Evolutionary conservation across 768 basidiomycete species (phyloP), one percentile per base, ranked within the genome.

Genomic region (Suillus subalutaceus): DNA sequence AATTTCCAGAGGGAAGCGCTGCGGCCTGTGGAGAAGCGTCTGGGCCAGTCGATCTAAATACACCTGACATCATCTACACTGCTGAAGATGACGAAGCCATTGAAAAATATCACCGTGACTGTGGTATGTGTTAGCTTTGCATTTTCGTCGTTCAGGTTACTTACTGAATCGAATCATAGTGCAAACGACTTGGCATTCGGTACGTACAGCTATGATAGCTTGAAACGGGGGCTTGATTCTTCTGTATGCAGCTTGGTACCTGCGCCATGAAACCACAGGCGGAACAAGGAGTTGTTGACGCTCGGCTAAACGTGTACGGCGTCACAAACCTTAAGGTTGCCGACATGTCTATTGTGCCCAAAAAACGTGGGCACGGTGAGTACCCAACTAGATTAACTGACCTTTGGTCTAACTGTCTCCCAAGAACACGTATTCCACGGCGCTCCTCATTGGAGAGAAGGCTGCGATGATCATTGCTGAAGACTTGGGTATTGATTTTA

Each of bases 241-340:
- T 56, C 10, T 35, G 5, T 30, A 9, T 13, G 52, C 64, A 88
- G 86, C 76, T 86, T 15, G 87, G 87, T 44, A 89, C 88, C 0
- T 88, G 87, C 63, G 83, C 87, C 0, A 88, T 88, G 87, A 88
- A 87, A 72, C 80, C 86, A 1, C 79, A 82, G 7, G 81, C 84
- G 16, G 58, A 81, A 40, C 83, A 82, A 4, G 88, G 88, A 8
- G 88, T 90, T 10, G 86, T 90, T 6, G 87, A 90, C 68, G 58
- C 81, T n/a, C 76, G 77, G 30, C 74, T 90, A 44, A 87, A 86
- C 66, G 88, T 90, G 8, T 89, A 89, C 69, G 88, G 87, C 0
- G 81, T 86, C 2, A 7, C 80, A 79, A 18, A 16, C 13, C 61
- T 52, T 40, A 41, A 64, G 35, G 35, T 56, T 20, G 55, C 55